Base-by-base conservation (phyloP, 805 yeast genomes). In the Ogataea dorogensis region DNA sequence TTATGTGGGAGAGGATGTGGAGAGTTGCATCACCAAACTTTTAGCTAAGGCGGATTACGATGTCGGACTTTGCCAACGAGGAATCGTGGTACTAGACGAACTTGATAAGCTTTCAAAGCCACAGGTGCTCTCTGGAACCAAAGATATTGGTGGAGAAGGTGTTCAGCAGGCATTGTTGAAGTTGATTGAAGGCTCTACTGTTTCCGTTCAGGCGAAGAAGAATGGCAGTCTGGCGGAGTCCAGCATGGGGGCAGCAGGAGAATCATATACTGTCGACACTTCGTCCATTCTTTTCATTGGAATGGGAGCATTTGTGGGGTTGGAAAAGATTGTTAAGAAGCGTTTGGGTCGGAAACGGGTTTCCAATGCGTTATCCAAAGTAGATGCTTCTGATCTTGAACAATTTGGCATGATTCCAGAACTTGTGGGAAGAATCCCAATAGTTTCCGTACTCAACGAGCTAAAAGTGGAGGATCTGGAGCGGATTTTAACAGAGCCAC, bases 131-230 rank as follows among this genome's bases (percentile, higher is more conserved):
- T 63, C 64, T 21, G 78, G 77, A 4, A 66, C 75, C 0, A 72
- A 74, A 43, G 83, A 77, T 52, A 77, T 77, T 2, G 64, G 80
- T 1, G 83, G 83, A 6, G 82, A 77, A 54, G 82, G 83, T 31
- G 82, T 77, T 12, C 83, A 77, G 46, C 82, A 77, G 47, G 74
- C 81, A 0, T 51, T 77, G 10, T 49, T 77, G 43, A 77, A 77
- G 46, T 60, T 77, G 29, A 64, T 77, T 23, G 83, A 77, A 49
- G 83, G 83, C 2, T 70, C 77, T 13, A 65, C 60, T 9, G 71
- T 77, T 2, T 65, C 64, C 18, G 69, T 71, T 2, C 69, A 73
- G 49, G 63, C 53, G 5, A 54, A 51, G 22, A 52, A 51, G 19
- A 36, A 42, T 13, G 34, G 41, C 16, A 46, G 36, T 24, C 44